Evolutionary conservation across 2,329 filamentous ascomycete species (phyloP), one percentile per base, ranked within the genome.

Genomic region (Zasmidium cellare): DNA sequence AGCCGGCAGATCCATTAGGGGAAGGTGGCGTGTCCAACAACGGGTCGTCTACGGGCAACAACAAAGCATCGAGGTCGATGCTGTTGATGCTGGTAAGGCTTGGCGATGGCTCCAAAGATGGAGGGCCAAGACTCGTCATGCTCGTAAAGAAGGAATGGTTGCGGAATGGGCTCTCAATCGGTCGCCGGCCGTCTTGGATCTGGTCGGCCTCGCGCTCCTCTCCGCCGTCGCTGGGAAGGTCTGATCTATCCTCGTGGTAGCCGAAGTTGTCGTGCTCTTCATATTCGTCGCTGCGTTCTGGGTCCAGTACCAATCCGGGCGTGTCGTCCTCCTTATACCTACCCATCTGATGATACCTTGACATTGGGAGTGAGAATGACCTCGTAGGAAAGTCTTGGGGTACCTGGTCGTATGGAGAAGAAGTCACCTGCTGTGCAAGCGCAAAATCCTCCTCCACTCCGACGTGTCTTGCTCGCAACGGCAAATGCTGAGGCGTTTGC

Each of bases 311-410:
- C 22, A 31, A 22, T 46, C 55, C 31, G 53, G 18, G 20, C 38
- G 55, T 14, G 22, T 44, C n/a, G 46, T 53, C 54, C 51, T 25
- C 23, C 46, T 53, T 63, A 79, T 80, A 81, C 79, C 77, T 78
- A 81, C 79, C 79, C 69, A 59, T 31, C 65, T 73, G 75, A 75
- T 80, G 79, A 82, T 82, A 78, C 72, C 76, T 71, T 69, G 74
- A 61, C 65, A 56, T 59, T 61, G 59, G 38, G 23, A 59, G 56
- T 54, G 46, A 49, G 59, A 50, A 64, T 22, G 55, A 53, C 44
- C 41, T 48, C 53, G 35, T 56, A 47, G 56, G 56, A 55, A 38
- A 24, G 28, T 56, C 46, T 48, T 38, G 41, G 47, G 54, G 41
- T 14, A 47, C 49, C 24, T 62, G 49, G 46, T 65, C 61, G 55